phyloP scores from a whole-genome alignment of 352 stramenopile species.

The Pythium aristosporum region DNA sequence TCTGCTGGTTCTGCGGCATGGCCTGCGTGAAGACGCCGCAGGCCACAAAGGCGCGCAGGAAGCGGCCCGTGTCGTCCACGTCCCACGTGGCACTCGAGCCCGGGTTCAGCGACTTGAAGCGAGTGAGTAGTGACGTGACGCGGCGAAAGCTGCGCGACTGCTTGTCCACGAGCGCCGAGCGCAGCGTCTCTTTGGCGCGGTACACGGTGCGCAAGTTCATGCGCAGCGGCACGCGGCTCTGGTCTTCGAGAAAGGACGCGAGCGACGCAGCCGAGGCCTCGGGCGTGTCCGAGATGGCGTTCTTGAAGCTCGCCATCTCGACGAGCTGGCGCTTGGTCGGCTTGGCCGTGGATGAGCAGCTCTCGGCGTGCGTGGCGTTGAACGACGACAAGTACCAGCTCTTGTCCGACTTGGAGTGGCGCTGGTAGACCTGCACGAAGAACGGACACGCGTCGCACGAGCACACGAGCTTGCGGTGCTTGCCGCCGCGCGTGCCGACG shows the following conservation, averaged over 20 bases:
- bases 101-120: conserved; percentile 39
- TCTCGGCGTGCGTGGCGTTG: conserved; percentile 37
- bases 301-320: conserved; percentile 40
- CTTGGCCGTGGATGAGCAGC: conserved; percentile 48
- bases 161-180: conserved; percentile 31
- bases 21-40: conserved; percentile 43
- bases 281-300: conserved; percentile 30
- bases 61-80: conserved; percentile 30
- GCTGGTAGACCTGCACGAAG: conserved; percentile 67
- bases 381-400: conserved; percentile 66
- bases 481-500: conserved; percentile 52
- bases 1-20: conserved; percentile 48
- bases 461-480: conserved; percentile 59
- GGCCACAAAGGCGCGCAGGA: conserved; percentile 46
- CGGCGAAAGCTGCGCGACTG: conserved; percentile 39
- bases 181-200: conserved; percentile 50
- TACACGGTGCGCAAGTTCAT: conserved; percentile 59
- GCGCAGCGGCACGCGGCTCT: conserved; percentile 18
- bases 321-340: conserved; percentile 59
- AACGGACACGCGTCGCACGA: conserved; percentile 44
- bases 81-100: conserved; percentile 32
- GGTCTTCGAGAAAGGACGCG: conserved; percentile 32
- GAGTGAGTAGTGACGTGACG: conserved; percentile 41
- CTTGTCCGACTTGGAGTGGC: conserved; percentile 50
- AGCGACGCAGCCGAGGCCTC: conserved; percentile 40